These are phyloP conservation scores for Blastocystis sp. DNA, from an alignment of 352 stramenopile species.

Conservation along the genomic window DNA sequence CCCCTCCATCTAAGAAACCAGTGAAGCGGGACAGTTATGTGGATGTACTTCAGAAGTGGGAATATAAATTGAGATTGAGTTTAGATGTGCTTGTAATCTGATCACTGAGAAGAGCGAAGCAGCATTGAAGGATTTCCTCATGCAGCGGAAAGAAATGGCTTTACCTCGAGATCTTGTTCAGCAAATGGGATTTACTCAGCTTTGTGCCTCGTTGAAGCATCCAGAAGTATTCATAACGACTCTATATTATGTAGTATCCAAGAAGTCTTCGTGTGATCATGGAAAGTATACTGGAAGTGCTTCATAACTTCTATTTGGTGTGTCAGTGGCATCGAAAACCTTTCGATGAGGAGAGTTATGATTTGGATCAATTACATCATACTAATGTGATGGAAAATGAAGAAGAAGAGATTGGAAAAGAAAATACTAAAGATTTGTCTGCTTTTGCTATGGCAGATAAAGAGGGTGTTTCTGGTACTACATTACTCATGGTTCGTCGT, in stretches of 20 bases:
- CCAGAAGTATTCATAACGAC: conserved; percentile 7
- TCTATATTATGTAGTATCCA: conserved; percentile 3
- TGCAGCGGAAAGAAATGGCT: conserved; percentile 7
- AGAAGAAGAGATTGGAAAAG: conserved; percentile 51
- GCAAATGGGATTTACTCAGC: conserved; percentile 64
- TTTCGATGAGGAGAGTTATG: conserved; percentile 22
- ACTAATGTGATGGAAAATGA: conserved; percentile 61
- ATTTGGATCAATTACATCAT: conserved; percentile 28
- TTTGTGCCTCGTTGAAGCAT: conserved; percentile 42
- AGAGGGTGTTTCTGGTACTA: conserved; percentile 41
- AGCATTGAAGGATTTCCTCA: conserved; percentile 28
- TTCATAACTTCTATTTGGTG: conserved; percentile 59
- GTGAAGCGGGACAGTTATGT: conserved; percentile 29
- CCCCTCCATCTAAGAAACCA: neutral
- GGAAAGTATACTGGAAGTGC: neutral
- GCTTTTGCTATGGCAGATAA: conserved; percentile 11
- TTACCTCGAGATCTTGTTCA: conserved; percentile 32
- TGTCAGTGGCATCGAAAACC: conserved; percentile 41
- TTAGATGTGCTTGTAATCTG: conserved; percentile 28
- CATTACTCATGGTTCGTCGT: conserved; percentile 15
- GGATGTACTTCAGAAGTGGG: conserved; percentile 56
- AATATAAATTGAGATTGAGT: neutral
- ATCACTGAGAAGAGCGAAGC: conserved; percentile 12
- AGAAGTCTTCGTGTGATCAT: conserved; percentile 17
- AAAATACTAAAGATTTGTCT: conserved; percentile 27